A percentile compares a stretch with the other conserved stretches of the same genome.
phyloP scores from a whole-genome alignment of 768 basidiomycete species.

The Auricularia auricula-judae region DNA sequence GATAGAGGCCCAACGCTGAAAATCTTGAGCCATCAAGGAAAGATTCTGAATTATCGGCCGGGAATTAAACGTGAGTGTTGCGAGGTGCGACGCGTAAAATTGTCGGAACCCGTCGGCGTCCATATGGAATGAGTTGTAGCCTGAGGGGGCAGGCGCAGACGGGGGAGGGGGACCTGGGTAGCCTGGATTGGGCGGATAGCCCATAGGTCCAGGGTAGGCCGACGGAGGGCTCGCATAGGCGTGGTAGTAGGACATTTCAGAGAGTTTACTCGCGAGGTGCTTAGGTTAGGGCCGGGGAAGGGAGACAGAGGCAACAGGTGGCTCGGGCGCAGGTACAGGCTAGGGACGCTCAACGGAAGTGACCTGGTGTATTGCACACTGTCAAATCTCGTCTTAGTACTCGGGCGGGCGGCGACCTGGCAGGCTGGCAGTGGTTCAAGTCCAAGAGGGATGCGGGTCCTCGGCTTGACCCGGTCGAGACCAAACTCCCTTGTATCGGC shows the following conservation, averaged over 20 bases:
- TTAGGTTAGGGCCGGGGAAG: background rate
- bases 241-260: background rate
- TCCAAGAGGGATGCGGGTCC: background rate
- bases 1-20: constrained; percentile 63
- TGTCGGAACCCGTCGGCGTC: constrained; percentile 68
- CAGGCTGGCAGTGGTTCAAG: background rate
- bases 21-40: constrained; percentile 87
- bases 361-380: background rate
- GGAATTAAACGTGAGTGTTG: constrained; percentile 85
- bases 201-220: background rate
- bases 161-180: background rate
- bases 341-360: background rate
- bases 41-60: constrained; percentile 87
- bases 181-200: background rate
- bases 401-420: background rate
- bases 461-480: background rate
- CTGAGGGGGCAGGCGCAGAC: background rate
- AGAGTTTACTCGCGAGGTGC: background rate
- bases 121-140: constrained; percentile 14
- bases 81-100: constrained; percentile 64
- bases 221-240: background rate
- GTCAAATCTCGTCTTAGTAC: background rate
- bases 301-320: background rate
- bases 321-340: background rate
- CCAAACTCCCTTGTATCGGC: background rate